phyloP scores from a whole-genome alignment of 2,329 filamentous ascomycete genomes.

The Fonsecaea erecta region DNA sequence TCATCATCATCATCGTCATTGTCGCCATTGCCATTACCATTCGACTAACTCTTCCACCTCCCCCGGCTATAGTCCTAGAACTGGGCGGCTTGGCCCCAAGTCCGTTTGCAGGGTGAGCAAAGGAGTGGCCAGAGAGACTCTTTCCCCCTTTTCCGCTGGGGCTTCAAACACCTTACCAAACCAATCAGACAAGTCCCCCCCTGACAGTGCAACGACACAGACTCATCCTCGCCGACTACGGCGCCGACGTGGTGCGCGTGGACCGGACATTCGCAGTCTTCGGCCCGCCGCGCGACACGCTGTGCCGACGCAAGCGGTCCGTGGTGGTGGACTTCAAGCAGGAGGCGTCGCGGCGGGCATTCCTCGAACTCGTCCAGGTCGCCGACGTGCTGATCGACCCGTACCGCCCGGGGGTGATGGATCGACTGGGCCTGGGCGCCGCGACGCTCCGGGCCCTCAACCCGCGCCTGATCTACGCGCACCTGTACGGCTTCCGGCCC shows the following conservation, averaged over 20 bases:
- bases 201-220: slow-evolving; percentile 42
- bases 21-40: no score
- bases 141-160: no score
- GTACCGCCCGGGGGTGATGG: slow-evolving; percentile 69
- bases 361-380: slow-evolving; percentile 64
- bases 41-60: neutral
- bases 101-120: slow-evolving; percentile 27
- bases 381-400: slow-evolving; percentile 72
- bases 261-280: slow-evolving; percentile 71
- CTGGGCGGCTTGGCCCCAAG: slow-evolving; percentile 68
- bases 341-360: slow-evolving; percentile 56
- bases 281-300: slow-evolving; percentile 55
- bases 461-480: slow-evolving; percentile 75
- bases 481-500: slow-evolving; percentile 86
- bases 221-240: slow-evolving; percentile 73
- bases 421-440: slow-evolving; percentile 66
- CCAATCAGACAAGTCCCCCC: neutral
- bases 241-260: slow-evolving; percentile 73
- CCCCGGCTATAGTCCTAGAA: slow-evolving; percentile 70
- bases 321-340: slow-evolving; percentile 67
- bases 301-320: slow-evolving; percentile 55
- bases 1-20: no score
- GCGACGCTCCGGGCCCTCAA: slow-evolving; percentile 65
- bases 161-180: no score
- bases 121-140: no score